These are phyloP conservation scores for Mortierella sp. DNA, from an alignment of 371 early-diverging fungal genomes.

Conservation along the genomic window DNA sequence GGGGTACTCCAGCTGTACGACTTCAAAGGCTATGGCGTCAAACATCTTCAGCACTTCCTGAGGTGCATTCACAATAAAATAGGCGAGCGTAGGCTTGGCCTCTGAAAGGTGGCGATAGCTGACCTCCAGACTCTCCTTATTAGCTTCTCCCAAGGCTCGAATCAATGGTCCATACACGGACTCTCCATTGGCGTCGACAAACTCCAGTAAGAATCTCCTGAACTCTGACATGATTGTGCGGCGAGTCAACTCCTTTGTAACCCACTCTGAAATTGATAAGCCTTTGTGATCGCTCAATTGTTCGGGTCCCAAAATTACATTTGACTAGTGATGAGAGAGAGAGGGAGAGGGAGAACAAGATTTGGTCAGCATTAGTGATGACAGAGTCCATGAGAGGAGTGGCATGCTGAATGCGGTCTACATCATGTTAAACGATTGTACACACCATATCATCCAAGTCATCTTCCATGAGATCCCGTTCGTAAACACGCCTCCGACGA, in stretches of 20 bases:
- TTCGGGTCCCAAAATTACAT: slow-evolving; percentile 65
- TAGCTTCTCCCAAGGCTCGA: slow-evolving; percentile 89
- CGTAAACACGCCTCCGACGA: slow-evolving; percentile 72
- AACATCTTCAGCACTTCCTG: slow-evolving; percentile 90
- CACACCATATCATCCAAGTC: slow-evolving; percentile 75
- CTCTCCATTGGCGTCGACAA: slow-evolving; percentile 85
- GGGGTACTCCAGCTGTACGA: slow-evolving; percentile 90
- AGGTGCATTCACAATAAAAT: slow-evolving; percentile 91
- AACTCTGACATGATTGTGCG: slow-evolving; percentile 89
- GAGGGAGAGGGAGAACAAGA: background rate
- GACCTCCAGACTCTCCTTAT: slow-evolving; percentile 93
- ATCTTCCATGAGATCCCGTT: slow-evolving; percentile 66
- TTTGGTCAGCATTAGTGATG: background rate
- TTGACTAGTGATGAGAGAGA: slow-evolving; percentile 55
- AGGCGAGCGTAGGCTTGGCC: slow-evolving; percentile 85
- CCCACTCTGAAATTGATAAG: slow-evolving; percentile 80
- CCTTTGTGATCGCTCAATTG: slow-evolving; percentile 64
- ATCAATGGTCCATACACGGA: slow-evolving; percentile 95
- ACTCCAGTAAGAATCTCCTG: slow-evolving; percentile 88
- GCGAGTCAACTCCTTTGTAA: slow-evolving; percentile 81
- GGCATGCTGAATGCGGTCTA: background rate
- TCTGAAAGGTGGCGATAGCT: slow-evolving; percentile 85
- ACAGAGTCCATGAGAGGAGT: background rate
- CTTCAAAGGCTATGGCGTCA: slow-evolving; percentile 93
- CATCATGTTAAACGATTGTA: background rate